phyloP scores from a whole-genome alignment of 208 protist species.

The Trypanosoma mega region DNA sequence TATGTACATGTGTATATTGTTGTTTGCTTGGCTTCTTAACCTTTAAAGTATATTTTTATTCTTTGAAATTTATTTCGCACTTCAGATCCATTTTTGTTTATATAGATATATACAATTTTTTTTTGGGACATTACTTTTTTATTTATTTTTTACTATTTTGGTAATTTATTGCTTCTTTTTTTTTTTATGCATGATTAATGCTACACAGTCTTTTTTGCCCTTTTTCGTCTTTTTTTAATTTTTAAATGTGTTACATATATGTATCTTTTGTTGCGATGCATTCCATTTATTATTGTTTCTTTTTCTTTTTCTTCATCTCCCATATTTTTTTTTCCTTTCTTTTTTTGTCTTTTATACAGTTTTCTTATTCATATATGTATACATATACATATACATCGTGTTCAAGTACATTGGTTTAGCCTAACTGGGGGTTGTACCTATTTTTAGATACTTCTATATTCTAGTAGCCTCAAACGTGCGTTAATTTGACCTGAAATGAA shows the following conservation, averaged over 20 bases:
- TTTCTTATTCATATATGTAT: too few relatives aligned
- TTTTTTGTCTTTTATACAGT: slow-evolving; percentile 4
- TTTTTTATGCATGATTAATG: not conserved
- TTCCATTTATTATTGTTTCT: slow-evolving; percentile 12
- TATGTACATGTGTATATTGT: too few relatives aligned
- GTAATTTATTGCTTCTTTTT: slow-evolving; percentile 18
- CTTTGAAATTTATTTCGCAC: too few relatives aligned
- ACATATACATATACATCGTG: not conserved
- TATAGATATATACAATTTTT: too few relatives aligned
- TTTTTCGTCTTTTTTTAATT: slow-evolving; percentile 9
- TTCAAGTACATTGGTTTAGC: not conserved
- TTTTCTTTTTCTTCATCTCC: slow-evolving; percentile 17
- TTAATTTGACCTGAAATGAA: too few relatives aligned
- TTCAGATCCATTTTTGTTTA: too few relatives aligned
- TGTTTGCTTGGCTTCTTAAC: slow-evolving; percentile 10
- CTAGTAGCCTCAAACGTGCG: too few relatives aligned
- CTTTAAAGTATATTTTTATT: too few relatives aligned
- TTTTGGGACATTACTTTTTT: too few relatives aligned
- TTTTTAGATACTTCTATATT: too few relatives aligned
- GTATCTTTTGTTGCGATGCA: not conserved
- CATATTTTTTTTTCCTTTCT: slow-evolving; percentile 13
- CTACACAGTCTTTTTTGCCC: not conserved
- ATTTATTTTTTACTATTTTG: slow-evolving; percentile 18
- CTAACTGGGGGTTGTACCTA: too few relatives aligned
- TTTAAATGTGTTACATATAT: slow-evolving; percentile 2